Percentiles rank a stretch among this genome's conserved stretches.
Conservation (phyloP, 352 stramenopile genomes). For the Globisporangium takayamanum region DNA sequence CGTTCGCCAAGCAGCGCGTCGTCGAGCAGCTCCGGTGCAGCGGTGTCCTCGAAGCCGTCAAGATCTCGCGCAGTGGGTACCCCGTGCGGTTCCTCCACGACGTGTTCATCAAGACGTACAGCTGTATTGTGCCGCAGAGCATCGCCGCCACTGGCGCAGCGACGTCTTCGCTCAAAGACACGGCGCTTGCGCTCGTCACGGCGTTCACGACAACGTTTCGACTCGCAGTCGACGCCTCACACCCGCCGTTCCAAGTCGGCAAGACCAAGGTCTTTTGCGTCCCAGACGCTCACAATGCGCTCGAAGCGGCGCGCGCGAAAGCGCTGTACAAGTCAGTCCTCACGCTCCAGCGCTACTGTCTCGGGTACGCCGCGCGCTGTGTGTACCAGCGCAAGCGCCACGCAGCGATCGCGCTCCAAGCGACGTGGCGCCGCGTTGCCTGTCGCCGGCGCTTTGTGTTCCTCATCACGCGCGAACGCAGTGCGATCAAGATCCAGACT, state of each 20-base stretch:
- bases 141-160: conserved; percentile 28
- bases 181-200: conserved; percentile 41
- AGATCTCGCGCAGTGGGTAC: conserved; percentile 86
- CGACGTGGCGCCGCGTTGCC: conserved; percentile 38
- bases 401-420: conserved; percentile 47
- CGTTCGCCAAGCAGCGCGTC: conserved; percentile 63
- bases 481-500: conserved; percentile 48
- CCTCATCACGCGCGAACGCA: conserved; percentile 29
- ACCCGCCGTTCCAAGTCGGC: conserved; percentile 68
- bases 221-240: conserved; percentile 31
- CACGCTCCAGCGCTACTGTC: conserved; percentile 66
- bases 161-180: conserved; percentile 28
- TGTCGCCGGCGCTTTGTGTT: conserved; percentile 42
- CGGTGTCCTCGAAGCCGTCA: conserved; percentile 83
- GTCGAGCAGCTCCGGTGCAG: conserved; percentile 84
- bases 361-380: conserved; percentile 45
- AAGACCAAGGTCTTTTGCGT: conserved; percentile 83
- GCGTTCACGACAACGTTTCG: conserved; percentile 31
- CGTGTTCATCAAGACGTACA: conserved; percentile 87
- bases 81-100: conserved; percentile 94
- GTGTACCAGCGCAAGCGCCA: conserved; percentile 44
- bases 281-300: conserved; percentile 53
- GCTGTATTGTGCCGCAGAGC: conserved; percentile 51
- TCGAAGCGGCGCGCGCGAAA: conserved; percentile 53
- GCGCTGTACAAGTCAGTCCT: conserved; percentile 69